Conservation (phyloP, 2,329 filamentous ascomycete genomes). For the Pseudogymnoascus sp. region DNA sequence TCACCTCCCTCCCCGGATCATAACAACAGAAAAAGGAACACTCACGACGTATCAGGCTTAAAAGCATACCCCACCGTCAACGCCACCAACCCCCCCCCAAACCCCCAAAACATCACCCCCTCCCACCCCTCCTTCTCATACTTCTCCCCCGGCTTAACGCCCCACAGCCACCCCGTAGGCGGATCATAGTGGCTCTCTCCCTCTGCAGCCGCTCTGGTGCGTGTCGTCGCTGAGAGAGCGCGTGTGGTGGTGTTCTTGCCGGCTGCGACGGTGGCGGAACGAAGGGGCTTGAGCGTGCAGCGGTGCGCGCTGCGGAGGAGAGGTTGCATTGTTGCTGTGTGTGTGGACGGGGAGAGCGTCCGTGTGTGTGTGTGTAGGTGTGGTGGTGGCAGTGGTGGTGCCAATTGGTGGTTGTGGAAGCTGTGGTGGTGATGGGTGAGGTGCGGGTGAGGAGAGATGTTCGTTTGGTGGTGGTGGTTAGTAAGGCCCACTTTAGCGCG, state of each 20-base stretch:
- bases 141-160: slow-evolving; percentile 91
- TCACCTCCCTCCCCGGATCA: background rate
- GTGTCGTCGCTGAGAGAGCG: background rate
- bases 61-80: slow-evolving; percentile 80
- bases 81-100: slow-evolving; percentile 68
- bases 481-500: background rate
- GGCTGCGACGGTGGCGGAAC: background rate
- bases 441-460: background rate
- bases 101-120: slow-evolving; percentile 73
- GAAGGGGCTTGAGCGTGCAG: background rate
- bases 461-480: background rate
- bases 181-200: slow-evolving; percentile 65
- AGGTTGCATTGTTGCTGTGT: background rate
- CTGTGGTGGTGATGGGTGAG: background rate
- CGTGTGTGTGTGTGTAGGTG: background rate
- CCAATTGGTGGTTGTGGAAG: background rate
- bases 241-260: background rate
- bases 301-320: background rate
- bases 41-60: slow-evolving; percentile 98
- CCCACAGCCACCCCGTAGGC: slow-evolving; percentile 86
- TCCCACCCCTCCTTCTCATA: slow-evolving; percentile 97
- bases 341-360: background rate
- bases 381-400: background rate
- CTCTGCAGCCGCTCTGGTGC: slow-evolving; percentile 17
- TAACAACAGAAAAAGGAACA: slow-evolving; percentile 28